phyloP scores from a whole-genome alignment of 139 green algal species.

The Raphidocelis subcapitata region DNA sequence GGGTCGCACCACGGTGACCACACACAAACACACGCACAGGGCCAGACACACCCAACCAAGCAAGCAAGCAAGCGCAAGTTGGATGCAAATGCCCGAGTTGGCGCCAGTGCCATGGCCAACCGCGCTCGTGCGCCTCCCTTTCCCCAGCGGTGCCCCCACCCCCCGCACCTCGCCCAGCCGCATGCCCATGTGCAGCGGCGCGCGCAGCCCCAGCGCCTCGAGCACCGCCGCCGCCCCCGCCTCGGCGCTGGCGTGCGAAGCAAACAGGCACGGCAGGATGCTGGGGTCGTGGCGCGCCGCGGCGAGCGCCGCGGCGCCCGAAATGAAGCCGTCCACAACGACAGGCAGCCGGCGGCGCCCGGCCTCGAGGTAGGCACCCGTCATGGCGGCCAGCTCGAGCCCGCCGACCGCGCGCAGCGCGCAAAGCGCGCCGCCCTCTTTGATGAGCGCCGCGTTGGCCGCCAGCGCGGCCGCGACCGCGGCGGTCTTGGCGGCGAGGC shows the following conservation, averaged over 20 bases:
- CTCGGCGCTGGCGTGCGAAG: constrained; percentile 44
- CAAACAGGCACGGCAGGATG: constrained; percentile 28
- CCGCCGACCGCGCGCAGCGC: constrained; percentile 42
- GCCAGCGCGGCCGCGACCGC: constrained; percentile 32
- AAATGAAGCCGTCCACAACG: constrained; percentile 49
- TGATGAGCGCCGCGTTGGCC: constrained; percentile 21
- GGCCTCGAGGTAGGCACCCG: constrained; percentile 26
- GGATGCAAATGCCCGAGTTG: too few relatives aligned
- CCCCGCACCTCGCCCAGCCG: constrained; percentile 42
- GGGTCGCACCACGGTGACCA: too few relatives aligned
- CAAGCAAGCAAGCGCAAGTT: too few relatives aligned
- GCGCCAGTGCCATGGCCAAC: too few relatives aligned
- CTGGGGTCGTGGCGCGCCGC: constrained; percentile 25
- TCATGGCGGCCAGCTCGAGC: constrained; percentile 50
- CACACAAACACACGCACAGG: too few relatives aligned
- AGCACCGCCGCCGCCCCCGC: constrained; percentile 25
- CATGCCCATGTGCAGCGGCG: constrained; percentile 41
- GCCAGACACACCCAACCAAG: too few relatives aligned
- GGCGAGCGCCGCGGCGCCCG: constrained; percentile 37
- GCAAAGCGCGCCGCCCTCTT: not conserved
- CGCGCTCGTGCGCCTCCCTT: too few relatives aligned
- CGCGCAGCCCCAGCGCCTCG: constrained; percentile 1
- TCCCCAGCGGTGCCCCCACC: too few relatives aligned
- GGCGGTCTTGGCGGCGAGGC: constrained; percentile 27
- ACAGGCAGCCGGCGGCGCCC: constrained; percentile 19